Evolutionary conservation across 805 yeast species (phyloP).

Genomic region (Starmerella asiatica): DNA sequence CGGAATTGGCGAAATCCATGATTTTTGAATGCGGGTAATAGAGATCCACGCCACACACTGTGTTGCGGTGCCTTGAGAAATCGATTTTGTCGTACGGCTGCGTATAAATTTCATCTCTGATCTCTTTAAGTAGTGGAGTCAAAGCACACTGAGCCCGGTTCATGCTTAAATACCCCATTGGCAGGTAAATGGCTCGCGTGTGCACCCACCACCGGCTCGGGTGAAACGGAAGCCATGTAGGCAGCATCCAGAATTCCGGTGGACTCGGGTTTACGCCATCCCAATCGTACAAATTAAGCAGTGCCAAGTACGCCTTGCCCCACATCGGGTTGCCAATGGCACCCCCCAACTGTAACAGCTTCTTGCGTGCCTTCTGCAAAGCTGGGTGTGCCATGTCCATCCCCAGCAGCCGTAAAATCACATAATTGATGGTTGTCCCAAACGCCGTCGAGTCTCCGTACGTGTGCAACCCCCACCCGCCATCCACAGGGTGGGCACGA

Average conservation of each 20-base stretch:
- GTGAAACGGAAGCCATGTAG: constrained; percentile 68
- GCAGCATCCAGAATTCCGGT: constrained; percentile 83
- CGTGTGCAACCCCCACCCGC: constrained; percentile 98
- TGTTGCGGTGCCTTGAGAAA: constrained; percentile 59
- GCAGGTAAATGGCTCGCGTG: constrained; percentile 79
- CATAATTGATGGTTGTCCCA: constrained; percentile 83
- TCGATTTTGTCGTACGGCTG: constrained; percentile 52
- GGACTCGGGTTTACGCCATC: constrained; percentile 98
- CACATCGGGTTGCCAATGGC: constrained; percentile 88
- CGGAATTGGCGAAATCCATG: constrained; percentile 47
- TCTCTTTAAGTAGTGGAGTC: constrained; percentile 47
- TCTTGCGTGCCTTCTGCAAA: constrained; percentile 57
- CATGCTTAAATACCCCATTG: constrained; percentile 69
- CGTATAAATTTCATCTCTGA: constrained; percentile 71
- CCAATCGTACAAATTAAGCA: constrained; percentile 76
- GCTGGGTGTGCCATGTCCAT: constrained; percentile 61
- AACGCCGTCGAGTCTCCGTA: constrained; percentile 89
- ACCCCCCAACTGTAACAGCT: constrained; percentile 67
- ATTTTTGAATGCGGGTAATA: constrained; percentile 80
- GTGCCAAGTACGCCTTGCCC: constrained; percentile 89
- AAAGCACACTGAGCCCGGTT: constrained; percentile 41
- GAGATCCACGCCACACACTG: constrained; percentile 80
- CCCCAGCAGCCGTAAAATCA: constrained; percentile 69
- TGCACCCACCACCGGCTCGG: constrained; percentile 99
- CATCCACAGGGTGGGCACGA: constrained; percentile 91